Evolutionary conservation across 371 early-diverging fungal genomes (phyloP), one percentile per base, ranked within the genome.

Genomic region (Mucor plumbeus): DNA sequence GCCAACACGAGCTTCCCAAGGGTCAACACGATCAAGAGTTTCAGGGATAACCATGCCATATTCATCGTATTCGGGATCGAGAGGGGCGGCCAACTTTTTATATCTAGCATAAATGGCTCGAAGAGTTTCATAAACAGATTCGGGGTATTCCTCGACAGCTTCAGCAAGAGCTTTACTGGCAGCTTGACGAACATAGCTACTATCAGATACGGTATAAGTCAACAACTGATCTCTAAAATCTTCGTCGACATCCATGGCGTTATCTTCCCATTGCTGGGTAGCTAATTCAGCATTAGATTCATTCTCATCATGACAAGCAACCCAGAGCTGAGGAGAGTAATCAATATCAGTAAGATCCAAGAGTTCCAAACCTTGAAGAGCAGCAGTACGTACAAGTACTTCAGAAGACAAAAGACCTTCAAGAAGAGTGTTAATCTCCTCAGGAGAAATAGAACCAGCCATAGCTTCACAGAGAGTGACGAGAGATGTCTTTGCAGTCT

Each of bases 31-130:
- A 71, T 93, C 85, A 61, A 95, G 72, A 0, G 96, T 93, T 58
- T 90, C 92, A 13, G 92, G 91, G 33, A 94, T 94, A 0, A 96
- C 85, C 76, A 98, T 90, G 53, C 97, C 97, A 65, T 86, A 95
- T 48, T 89, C 90, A 75, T 98, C 97, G 64, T 92, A 95, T 73
- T 96, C 93, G 5, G 97, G 97, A 31, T 89, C 90, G 13, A 95
- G 86, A n/a, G 92, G 82, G 40, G 85, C 83, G 47, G 91, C 88
- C 86, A 91, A 77, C 59, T 87, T 80, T 41, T 76, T 78, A 71
- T 91, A 92, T 9, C 77, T 65, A 8, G 60, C 64, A 71, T 86
- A 91, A 34, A 91, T 81, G 8, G 81, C 64, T 15, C 69, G 72
- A 53, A 91, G 71, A 0, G 85, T 83, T 15, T 79, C 79, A 33